phyloP scores from a whole-genome alignment of 768 basidiomycete species.

The Pleurotus djamor region DNA sequence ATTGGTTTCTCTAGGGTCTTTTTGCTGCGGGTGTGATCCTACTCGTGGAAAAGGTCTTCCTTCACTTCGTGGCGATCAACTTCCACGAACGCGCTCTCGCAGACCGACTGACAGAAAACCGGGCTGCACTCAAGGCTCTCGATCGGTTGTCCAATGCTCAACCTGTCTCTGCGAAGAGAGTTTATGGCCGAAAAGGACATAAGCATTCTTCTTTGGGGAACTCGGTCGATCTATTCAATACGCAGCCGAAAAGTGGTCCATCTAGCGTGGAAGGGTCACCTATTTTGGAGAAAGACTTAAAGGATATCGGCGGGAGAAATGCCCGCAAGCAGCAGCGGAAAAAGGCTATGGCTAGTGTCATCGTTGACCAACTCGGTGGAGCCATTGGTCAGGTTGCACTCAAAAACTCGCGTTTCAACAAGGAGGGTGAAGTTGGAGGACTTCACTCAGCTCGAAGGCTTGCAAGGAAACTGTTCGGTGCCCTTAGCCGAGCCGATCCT shows the following conservation, averaged over 20 bases:
- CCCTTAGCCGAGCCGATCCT: constrained; percentile 58
- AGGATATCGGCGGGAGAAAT: constrained; percentile 16
- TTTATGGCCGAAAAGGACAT: constrained; percentile 43
- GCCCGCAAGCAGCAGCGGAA: constrained; percentile 38
- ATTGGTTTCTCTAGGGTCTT: constrained; percentile 29
- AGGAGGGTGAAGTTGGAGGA: constrained; percentile 49
- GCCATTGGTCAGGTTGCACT: constrained; percentile 71
- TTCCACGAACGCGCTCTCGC: constrained; percentile 78
- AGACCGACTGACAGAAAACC: constrained; percentile 71
- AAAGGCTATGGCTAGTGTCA: constrained; percentile 59
- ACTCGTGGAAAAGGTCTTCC: constrained; percentile 49
- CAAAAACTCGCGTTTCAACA: constrained; percentile 62
- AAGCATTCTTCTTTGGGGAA: constrained; percentile 38
- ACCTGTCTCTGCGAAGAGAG: constrained; percentile 34
- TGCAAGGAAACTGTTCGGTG: constrained; percentile 66
- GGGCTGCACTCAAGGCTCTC: constrained; percentile 64
- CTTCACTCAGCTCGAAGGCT: constrained; percentile 64
- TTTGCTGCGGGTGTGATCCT: constrained; percentile 43
- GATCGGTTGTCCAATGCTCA: constrained; percentile 72
- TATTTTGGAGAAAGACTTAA: constrained; percentile 14
- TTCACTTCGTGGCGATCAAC: constrained; percentile 77
- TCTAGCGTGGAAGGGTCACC: constrained; percentile 11
- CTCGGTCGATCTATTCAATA: constrained; percentile 28
- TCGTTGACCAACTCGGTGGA: constrained; percentile 69
- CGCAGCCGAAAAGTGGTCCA: constrained; percentile 12